Evolutionary conservation across 2,329 filamentous ascomycete genomes (phyloP), one percentile per base, ranked within the genome.

Genomic region (Ascochyta viciae-villosae): DNA sequence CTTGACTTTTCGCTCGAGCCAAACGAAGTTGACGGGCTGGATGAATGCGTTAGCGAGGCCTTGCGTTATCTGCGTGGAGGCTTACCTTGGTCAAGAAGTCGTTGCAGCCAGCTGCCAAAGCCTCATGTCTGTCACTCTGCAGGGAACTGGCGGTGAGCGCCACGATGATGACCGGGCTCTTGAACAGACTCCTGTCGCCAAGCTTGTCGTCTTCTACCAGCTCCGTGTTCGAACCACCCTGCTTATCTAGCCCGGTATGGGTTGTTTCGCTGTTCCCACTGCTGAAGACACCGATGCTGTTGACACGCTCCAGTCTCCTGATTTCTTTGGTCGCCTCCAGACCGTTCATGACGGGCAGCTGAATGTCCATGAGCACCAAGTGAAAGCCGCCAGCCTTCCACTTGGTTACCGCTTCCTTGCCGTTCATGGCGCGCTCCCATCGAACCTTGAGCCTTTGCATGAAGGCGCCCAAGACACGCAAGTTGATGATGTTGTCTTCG

Each of bases 401-500:
- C 77, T 96, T 97, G 58, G 86, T 89, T 26, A 98, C 92, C 2
- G 95, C 95, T 63, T 97, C 94, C 61, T 89, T 87, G 23, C 95
- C 95, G 74, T 98, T 96, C 83, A 96, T 92, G 34, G 95, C 95
- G n/a, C 92, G 96, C 76, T 95, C 90, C 92, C 94, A 98, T 31
- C 95, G 87, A 6, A 99, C 95, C 72, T 96, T 97, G 45, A 99
- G 83, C 44, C 92, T 85, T 78, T 97, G 96, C 82, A 98, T 94
- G 71, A 99, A 96, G 1, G 93, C 92, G 72, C 97, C 94, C 33
- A 99, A 81, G 9, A 99, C 87, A 70, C 92, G 91, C 64, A 98
- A 81, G 72, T 98, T 99, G 83, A 99, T 98, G 61, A 95, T 92
- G 76, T 99, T 99, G 79, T 99, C 95, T 79, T 99, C 95, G 13